A percentile compares a stretch with the other conserved stretches of the same genome.
Conservation (phyloP, 148 eudicot species). For the Simmondsia chinensis region DNA sequence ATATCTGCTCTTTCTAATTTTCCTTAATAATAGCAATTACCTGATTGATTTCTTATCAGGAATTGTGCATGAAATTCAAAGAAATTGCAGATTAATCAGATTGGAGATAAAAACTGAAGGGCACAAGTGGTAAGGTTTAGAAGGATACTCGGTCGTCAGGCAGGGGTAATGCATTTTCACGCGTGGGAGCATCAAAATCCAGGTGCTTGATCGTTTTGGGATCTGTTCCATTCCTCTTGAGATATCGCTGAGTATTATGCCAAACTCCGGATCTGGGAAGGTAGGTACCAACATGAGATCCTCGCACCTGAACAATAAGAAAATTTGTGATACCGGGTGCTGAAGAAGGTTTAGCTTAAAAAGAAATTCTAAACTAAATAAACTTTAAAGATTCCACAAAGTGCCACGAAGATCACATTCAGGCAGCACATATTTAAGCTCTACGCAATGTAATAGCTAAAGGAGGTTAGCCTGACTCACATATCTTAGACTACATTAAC, state of each 20-base stretch:
- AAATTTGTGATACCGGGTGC: neutral
- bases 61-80: too few relatives aligned
- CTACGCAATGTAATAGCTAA: too few relatives aligned
- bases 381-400: too few relatives aligned
- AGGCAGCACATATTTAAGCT: too few relatives aligned
- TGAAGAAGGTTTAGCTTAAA: too few relatives aligned
- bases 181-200: constrained; percentile 99
- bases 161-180: constrained; percentile 73
- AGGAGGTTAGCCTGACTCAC: too few relatives aligned
- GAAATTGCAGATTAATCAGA: neutral
- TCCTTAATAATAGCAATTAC: too few relatives aligned
- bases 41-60: too few relatives aligned
- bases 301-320: constrained; percentile 56
- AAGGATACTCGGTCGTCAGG: constrained; percentile 80
- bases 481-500: too few relatives aligned
- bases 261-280: constrained; percentile 93
- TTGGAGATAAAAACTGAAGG: neutral
- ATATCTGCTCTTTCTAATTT: too few relatives aligned
- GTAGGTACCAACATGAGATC: constrained; percentile 92
- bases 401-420: too few relatives aligned
- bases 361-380: too few relatives aligned
- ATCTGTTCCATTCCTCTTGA: constrained; percentile 43
- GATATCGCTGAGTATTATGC: constrained; percentile 84
- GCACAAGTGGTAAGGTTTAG: constrained; percentile 6
- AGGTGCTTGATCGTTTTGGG: constrained; percentile 59